phyloP scores from a whole-genome alignment of 1,284 basidiomycete species.

The Apiotrichum akiyoshidainum region DNA sequence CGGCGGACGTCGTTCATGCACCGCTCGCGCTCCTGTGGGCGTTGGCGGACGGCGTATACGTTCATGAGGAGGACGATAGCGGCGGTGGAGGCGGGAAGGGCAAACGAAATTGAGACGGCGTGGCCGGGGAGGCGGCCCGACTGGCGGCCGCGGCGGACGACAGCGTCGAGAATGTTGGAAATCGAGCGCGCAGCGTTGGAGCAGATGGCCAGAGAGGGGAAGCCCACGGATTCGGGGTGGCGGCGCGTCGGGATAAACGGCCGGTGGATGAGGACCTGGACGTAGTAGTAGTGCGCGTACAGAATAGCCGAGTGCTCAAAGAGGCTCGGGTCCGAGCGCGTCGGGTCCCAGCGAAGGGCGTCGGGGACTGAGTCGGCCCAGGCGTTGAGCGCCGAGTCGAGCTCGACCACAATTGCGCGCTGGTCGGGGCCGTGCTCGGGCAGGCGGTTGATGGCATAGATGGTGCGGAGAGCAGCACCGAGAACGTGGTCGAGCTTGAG shows the following conservation, averaged over 20 bases:
- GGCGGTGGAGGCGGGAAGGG: conserved; percentile 59
- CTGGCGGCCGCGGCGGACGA: conserved; percentile 38
- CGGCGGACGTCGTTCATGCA: conserved; percentile 69
- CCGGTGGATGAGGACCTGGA: conserved; percentile 68
- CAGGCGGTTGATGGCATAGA: conserved; percentile 69
- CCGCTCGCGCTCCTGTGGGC: conserved; percentile 58
- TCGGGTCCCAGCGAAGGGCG: conserved; percentile 70
- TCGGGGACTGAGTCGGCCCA: conserved; percentile 73
- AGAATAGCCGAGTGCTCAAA: conserved; percentile 69
- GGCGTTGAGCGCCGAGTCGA: conserved; percentile 66
- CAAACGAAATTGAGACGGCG: conserved; percentile 31
- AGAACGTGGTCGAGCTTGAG: conserved; percentile 69
- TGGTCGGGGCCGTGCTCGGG: conserved; percentile 60
- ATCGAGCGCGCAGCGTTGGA: conserved; percentile 78
- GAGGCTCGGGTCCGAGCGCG: conserved; percentile 59
- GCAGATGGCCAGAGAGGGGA: conserved; percentile 75
- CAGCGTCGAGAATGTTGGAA: conserved; percentile 63
- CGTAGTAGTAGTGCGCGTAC: conserved; percentile 65
- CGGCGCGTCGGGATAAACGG: conserved; percentile 67
- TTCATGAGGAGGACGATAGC: conserved; percentile 67
- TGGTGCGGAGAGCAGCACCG: conserved; percentile 65
- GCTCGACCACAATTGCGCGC: conserved; percentile 64
- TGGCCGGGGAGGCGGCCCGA: conserved; percentile 52
- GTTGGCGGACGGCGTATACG: conserved; percentile 67
- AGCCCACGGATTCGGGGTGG: conserved; percentile 35